Conservation (phyloP, 371 early-diverging fungal species). For the Lichtheimia corymbifera region DNA sequence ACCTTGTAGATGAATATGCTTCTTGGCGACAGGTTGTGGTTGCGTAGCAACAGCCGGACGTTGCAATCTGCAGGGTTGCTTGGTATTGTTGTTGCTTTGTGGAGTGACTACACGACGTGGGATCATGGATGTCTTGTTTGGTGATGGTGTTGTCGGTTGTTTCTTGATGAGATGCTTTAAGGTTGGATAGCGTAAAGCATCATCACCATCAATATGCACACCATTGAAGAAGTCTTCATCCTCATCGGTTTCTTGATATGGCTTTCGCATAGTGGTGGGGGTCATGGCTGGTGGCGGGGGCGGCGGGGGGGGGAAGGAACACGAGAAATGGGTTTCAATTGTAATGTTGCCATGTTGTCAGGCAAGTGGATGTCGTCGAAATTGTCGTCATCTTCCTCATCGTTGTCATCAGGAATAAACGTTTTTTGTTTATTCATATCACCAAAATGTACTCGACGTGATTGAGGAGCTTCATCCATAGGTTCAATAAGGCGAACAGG, state of each 20-base stretch:
- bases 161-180: not conserved
- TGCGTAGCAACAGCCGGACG: no score
- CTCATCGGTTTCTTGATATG: slow-evolving; percentile 8
- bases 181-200: not conserved
- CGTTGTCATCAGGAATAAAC: not conserved
- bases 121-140: not conserved
- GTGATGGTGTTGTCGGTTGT: not conserved
- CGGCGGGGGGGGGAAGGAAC: not conserved
- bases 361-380: slow-evolving; percentile 32
- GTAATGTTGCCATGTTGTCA: slow-evolving; percentile 16
- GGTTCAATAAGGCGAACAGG: no score
- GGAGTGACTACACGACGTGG: no score
- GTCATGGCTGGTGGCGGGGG: not conserved
- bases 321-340: not conserved
- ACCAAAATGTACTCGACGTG: not conserved
- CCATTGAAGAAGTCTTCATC: slow-evolving; percentile 37
- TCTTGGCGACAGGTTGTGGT: slow-evolving; percentile 9
- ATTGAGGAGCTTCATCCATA: no score
- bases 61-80: no score
- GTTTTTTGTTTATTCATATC: not conserved
- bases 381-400: slow-evolving; percentile 5
- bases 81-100: no score
- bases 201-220: slow-evolving; percentile 20
- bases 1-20: not conserved
- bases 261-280: slow-evolving; percentile 5